phyloP scores from a whole-genome alignment of 225 moss, liverwort and hornwort species.

The Bryoerythrophyllum caledonicum region DNA sequence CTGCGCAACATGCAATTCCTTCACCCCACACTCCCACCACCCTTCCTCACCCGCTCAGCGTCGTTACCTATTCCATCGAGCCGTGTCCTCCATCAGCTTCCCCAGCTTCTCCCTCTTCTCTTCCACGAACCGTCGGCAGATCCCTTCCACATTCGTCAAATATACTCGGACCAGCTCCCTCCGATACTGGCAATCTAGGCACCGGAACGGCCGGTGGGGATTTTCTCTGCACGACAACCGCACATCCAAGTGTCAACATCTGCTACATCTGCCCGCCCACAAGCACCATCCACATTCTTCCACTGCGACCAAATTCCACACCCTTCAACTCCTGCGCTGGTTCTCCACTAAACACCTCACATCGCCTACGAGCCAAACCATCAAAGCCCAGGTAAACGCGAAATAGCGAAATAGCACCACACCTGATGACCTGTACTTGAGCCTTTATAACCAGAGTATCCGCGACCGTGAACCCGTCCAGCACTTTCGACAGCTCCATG shows the following conservation, averaged over 20 bases:
- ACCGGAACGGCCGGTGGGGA: conserved; percentile 96
- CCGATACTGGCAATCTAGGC: conserved; percentile 97
- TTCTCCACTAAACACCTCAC: not conserved
- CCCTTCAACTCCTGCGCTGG: not conserved
- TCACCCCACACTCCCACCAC: not conserved
- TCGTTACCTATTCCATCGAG: conserved; percentile 70
- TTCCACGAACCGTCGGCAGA: conserved; percentile 98
- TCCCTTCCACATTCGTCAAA: conserved; percentile 97
- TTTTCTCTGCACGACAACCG: conserved; percentile 75
- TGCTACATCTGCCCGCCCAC: not conserved
- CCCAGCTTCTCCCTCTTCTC: conserved; percentile 98
- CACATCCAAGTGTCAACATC: not conserved
- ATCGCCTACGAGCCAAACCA: not conserved
- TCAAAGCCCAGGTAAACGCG: not conserved
- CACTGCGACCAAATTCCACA: not conserved
- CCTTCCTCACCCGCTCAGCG: not conserved
- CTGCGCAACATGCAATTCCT: conserved; percentile 1
- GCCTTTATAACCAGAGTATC: conserved; percentile 99
- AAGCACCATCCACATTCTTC: not conserved
- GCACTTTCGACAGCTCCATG: conserved; percentile 99
- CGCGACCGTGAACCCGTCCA: conserved; percentile 96
- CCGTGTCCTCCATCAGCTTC: conserved; percentile 94
- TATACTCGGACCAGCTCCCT: conserved; percentile 98
- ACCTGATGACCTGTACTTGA: conserved; percentile 99
- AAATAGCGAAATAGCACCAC: conserved; percentile 15